phyloP scores from a whole-genome alignment of 495 filamentous ascomycete genomes.

The Aspergillus egyptiacus region DNA sequence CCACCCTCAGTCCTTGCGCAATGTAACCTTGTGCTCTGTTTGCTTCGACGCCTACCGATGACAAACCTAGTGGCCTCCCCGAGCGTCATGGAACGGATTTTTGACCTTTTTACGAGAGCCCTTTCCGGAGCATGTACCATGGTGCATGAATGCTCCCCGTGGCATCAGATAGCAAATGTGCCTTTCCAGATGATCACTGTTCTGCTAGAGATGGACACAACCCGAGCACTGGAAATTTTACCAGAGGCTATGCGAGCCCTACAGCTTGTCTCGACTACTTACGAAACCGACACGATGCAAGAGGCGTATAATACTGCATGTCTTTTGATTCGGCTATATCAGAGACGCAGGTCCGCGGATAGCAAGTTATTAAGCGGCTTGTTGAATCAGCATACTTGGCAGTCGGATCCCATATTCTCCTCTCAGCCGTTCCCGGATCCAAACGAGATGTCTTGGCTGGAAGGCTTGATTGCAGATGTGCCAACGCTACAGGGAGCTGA shows the following conservation, averaged over 20 bases:
- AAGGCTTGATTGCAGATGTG: too few species aligned
- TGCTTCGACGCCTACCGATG: conserved; percentile 39
- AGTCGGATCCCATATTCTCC: too few species aligned
- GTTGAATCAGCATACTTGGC: too few species aligned
- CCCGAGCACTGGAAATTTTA: conserved; percentile 38
- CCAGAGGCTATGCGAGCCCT: conserved; percentile 43
- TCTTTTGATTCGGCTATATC: conserved; percentile 34
- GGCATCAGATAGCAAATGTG: conserved; percentile 48
- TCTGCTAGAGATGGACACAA: conserved; percentile 44
- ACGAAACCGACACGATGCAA: conserved; percentile 38
- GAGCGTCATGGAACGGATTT: conserved; percentile 21
- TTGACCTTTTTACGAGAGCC: conserved; percentile 22
- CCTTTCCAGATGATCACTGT: conserved; percentile 49
- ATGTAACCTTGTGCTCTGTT: conserved; percentile 44
- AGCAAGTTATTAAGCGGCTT: conserved; percentile 5
- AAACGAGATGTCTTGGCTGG: too few species aligned
- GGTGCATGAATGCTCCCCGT: conserved; percentile 32
- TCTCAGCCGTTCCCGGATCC: too few species aligned
- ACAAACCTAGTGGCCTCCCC: conserved; percentile 30
- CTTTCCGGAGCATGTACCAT: conserved; percentile 32
- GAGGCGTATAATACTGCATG: conserved; percentile 45
- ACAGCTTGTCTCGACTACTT: conserved; percentile 32
- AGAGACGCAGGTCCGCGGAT: conserved; percentile 27
- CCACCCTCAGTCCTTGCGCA: conserved; percentile 39
- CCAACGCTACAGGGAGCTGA: too few species aligned